Conservation (phyloP, 345 rosid species). For the Brassica rapa region DNA sequence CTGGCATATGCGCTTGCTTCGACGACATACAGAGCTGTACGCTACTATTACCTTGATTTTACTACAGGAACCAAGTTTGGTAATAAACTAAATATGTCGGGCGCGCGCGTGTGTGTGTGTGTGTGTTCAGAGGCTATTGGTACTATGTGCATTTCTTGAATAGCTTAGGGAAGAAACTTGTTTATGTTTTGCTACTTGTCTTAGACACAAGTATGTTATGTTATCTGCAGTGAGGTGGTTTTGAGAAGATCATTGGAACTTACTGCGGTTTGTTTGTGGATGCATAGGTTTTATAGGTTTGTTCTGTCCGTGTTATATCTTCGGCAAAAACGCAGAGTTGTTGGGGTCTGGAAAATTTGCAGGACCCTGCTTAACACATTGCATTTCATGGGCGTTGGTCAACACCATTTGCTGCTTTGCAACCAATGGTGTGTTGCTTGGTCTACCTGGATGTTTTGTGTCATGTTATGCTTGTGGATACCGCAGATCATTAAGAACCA, state of each 20-base stretch:
- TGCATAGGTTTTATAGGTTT: conserved; percentile 72
- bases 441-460: conserved; percentile 85
- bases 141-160: neutral
- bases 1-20: conserved; percentile 96
- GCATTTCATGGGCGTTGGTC: conserved; percentile 68
- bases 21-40: conserved; percentile 98
- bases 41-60: conserved; percentile 80
- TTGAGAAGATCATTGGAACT: neutral
- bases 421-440: conserved; percentile 69
- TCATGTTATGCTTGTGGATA: conserved; percentile 86
- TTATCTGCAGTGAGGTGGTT: conserved; percentile 1
- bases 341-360: conserved; percentile 84
- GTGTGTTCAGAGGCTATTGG: neutral
- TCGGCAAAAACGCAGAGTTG: conserved; percentile 82
- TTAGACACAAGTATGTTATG: neutral
- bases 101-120: neutral
- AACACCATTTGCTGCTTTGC: conserved; percentile 71
- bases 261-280: conserved; percentile 10
- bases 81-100: conserved; percentile 27
- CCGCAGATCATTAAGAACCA: conserved; percentile 66
- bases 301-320: conserved; percentile 81
- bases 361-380: conserved; percentile 80
- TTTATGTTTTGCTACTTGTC: conserved; percentile 4
- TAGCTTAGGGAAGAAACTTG: conserved; percentile 8
- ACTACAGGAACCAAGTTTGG: conserved; percentile 41